Evolutionary conservation across 352 stramenopile species (phyloP), one percentile per base, ranked within the genome.

Genomic region (Phytophthora uliginosa): DNA sequence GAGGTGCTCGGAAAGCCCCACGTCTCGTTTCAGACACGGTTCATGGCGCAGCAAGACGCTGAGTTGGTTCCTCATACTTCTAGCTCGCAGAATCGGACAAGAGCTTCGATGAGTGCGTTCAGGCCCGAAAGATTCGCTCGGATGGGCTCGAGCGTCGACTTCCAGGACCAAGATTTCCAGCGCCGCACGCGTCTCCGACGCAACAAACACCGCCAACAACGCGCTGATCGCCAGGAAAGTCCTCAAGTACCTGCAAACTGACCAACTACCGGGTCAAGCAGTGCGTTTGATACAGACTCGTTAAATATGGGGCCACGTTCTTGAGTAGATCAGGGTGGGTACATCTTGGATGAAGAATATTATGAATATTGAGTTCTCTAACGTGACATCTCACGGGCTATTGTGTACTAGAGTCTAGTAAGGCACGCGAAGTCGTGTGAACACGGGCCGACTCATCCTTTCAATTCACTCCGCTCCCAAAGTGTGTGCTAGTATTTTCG

Each of bases 91-190:
- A 34, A 53, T 38, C 10, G 38, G 28, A 26, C 24, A 42, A 40
- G 17, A 8, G 20, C 20, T 15, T 42, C 48, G 1, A 31, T 31
- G 33, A 40, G 22, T 20, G 18, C 33, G 15, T 24, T 42, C 34
- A 67, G 45, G 34, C 28, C 60, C 22, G 48, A 58, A 31, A 48
- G 48, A 17, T 67, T 67, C 24, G 17, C 54, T 59, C 31, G 60
- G 34, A 53, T 28, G 5, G 47, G 60, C 5, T 22, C n/a, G 1
- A 40, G 4, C 8, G 40, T 34, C 17, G 58, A 8, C 10, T 59
- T 67, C 34, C 15, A 67, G 28, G 24, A 59, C 9, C 7, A 67
- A 59, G 38, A 50, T 7, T 24, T 52, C 34, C 48, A 42, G 24
- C 60, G 48, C 7, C 60, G 50, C 13, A 59, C 47, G 34, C 48